Evolutionary conservation across 495 filamentous ascomycete species (phyloP), one percentile per base, ranked within the genome.

Genomic region (Hamigera avellanea): DNA sequence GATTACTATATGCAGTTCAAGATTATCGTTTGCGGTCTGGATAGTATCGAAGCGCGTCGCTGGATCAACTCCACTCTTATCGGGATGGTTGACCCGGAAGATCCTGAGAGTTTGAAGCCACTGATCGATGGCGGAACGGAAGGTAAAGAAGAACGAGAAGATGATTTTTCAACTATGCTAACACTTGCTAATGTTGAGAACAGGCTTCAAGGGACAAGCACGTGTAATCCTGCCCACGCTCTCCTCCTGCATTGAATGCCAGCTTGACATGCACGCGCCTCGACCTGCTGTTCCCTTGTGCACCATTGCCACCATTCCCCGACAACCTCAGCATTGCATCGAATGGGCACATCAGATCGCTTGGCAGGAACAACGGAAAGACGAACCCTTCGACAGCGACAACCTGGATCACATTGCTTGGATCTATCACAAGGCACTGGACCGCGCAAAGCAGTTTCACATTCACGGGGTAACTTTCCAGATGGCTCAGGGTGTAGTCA

Each of bases 1-100:
- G 84, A 89, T 36, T 99, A 93, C 50, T 99, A 99, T 63, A 91
- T 89, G 86, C 86, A 93, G 41, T 99, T 99, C 59, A 81, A 84
- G 45, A 69, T 94, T 26, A 69, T 99, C 29, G 73, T 99, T 31
- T 99, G 91, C 56, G 93, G 93, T n/a, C 67, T 99, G 30, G 93
- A 99, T 58, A 93, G 84, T 54, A 89, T 99, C 49, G 93, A 95
- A 63, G 93, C 93, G 26, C 73, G 93, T 18, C 76, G 93, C 38
- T 99, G 93, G 93, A 99, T 99, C 64, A 99, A 96, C 59, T 79
- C 88, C 14, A 95, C 79, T 2, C 69, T 99, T 2, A 78, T 95
- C 14, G 78, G 78, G 32, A 86, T 99, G 81, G 81, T 94, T 2
- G 84, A 93, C 48, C 60, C 70, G 31, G 75, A 84, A 2, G 69